These are phyloP conservation scores for Diaporthe ampelina DNA, from an alignment of 2,329 filamentous ascomycete species.

Conservation along the genomic window DNA sequence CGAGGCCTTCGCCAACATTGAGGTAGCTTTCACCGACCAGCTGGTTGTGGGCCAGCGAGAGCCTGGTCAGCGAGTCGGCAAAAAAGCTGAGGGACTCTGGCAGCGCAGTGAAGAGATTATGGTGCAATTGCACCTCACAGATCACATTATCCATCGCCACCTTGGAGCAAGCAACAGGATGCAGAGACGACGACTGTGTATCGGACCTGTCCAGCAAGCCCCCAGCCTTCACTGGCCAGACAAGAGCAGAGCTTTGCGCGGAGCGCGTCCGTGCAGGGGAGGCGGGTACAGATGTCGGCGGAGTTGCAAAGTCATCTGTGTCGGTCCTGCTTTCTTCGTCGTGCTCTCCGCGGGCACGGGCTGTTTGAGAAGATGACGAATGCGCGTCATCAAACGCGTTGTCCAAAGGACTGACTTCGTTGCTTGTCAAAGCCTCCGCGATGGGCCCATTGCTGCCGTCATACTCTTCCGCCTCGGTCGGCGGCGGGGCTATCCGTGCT, in stretches of 20 bases:
- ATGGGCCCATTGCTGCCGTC: slow-evolving; percentile 34
- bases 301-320: slow-evolving; percentile 69
- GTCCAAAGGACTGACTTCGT: slow-evolving; percentile 34
- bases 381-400: slow-evolving; percentile 19
- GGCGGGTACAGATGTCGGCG: slow-evolving; percentile 66
- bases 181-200: slow-evolving; percentile 72
- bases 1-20: slow-evolving; percentile 66
- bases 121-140: slow-evolving; percentile 76
- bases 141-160: slow-evolving; percentile 66
- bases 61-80: slow-evolving; percentile 75
- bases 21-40: slow-evolving; percentile 76
- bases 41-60: slow-evolving; percentile 84
- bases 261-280: slow-evolving; percentile 65
- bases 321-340: slow-evolving; percentile 65
- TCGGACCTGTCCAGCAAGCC: slow-evolving; percentile 79
- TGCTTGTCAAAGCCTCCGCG: slow-evolving; percentile 40
- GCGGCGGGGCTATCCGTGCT: slow-evolving; percentile 73
- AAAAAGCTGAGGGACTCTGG: slow-evolving; percentile 81
- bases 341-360: slow-evolving; percentile 45
- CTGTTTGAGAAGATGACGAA: slow-evolving; percentile 13
- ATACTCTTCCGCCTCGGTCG: slow-evolving; percentile 54
- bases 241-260: slow-evolving; percentile 61
- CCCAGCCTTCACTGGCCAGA: slow-evolving; percentile 70
- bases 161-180: slow-evolving; percentile 69
- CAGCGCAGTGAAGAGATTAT: slow-evolving; percentile 80